These are phyloP conservation scores for Rhynchospora pubera DNA, from an alignment of 176 grass and related monocot species.

Conservation along the genomic window DNA sequence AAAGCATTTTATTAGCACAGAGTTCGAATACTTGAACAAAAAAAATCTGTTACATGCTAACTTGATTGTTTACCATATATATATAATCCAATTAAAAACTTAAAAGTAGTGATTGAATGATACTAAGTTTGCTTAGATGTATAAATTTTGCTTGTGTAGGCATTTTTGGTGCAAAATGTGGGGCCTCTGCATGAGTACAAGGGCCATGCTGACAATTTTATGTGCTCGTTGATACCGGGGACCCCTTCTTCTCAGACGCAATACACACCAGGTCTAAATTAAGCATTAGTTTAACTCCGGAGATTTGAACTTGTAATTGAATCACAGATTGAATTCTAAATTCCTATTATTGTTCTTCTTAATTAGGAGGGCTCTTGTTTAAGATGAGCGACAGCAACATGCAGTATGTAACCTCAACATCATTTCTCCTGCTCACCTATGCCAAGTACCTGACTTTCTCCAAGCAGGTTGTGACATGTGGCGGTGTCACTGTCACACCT, in stretches of 20 bases:
- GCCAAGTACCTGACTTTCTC: constrained; percentile 84
- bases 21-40: not conserved
- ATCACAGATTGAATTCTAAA: not conserved
- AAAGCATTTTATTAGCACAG: not conserved
- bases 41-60: not conserved
- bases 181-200: constrained; percentile 67
- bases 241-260: constrained; percentile 42
- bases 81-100: not conserved
- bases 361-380: constrained; percentile 69
- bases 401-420: constrained; percentile 94
- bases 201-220: constrained; percentile 70
- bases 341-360: not conserved
- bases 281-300: not conserved
- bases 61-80: not conserved
- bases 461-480: constrained; percentile 52
- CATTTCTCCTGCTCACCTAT: constrained; percentile 87
- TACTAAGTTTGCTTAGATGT: not conserved
- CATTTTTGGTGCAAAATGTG: constrained; percentile 76
- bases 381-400: constrained; percentile 89
- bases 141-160: constrained; percentile 11
- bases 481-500: constrained; percentile 49
- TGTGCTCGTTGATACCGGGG: constrained; percentile 85
- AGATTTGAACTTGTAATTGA: not conserved
- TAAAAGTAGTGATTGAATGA: not conserved
- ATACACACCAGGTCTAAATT: constrained; percentile 38